phyloP scores from a whole-genome alignment of 352 stramenopile species.

The Globisporangium apiculatum region DNA sequence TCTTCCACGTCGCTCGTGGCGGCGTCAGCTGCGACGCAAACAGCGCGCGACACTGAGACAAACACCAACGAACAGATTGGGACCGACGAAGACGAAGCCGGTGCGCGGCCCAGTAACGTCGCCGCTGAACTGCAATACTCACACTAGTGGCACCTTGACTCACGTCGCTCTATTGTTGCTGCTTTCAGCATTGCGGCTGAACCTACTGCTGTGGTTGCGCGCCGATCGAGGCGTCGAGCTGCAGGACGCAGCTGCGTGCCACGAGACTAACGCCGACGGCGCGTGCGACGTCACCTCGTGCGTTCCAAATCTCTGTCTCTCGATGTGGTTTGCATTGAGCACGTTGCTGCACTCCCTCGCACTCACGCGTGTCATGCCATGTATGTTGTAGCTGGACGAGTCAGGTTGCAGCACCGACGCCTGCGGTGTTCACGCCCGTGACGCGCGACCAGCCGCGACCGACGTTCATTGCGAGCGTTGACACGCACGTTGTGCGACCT shows the following conservation, averaged over 20 bases:
- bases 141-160: neutral
- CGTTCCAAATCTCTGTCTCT: slow-evolving; percentile 1
- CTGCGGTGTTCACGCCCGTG: slow-evolving; percentile 9
- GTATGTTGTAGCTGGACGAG: slow-evolving; percentile 25
- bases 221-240: slow-evolving; percentile 47
- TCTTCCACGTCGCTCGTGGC: neutral
- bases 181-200: slow-evolving; percentile 20
- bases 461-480: slow-evolving; percentile 7
- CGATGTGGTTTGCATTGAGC: too few species aligned
- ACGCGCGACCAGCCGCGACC: slow-evolving; percentile 6
- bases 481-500: slow-evolving; percentile 21
- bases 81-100: neutral
- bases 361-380: neutral
- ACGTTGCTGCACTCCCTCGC: neutral
- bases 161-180: neutral
- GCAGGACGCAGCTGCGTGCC: slow-evolving; percentile 24
- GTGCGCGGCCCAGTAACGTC: neutral
- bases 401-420: slow-evolving; percentile 12
- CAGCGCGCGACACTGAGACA: neutral
- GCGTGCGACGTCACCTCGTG: slow-evolving; percentile 42
- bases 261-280: slow-evolving; percentile 19
- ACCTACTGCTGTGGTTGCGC: slow-evolving; percentile 40
- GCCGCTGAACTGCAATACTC: neutral
- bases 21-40: neutral
- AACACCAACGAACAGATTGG: neutral